phyloP scores from a whole-genome alignment of 1,139 yeast genomes.

The Suhomyces panamericanus region DNA sequence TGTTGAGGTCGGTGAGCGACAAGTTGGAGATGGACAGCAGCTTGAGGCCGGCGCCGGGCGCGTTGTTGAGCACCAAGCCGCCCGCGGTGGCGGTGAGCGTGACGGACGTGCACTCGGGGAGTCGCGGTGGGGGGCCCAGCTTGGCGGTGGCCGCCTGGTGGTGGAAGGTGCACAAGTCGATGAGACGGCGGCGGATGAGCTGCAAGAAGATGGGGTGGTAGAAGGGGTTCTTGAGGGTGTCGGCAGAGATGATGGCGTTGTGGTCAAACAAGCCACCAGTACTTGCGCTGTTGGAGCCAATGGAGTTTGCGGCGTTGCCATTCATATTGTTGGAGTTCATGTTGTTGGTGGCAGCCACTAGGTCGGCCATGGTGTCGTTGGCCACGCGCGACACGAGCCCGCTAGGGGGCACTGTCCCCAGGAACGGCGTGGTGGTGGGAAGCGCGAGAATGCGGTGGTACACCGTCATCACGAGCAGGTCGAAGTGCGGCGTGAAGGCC shows the following conservation, averaged over 20 bases:
- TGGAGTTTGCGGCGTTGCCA: no score
- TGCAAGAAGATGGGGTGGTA: slow-evolving; percentile 46
- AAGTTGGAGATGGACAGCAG: slow-evolving; percentile 46
- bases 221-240: slow-evolving; percentile 33
- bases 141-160: slow-evolving; percentile 1
- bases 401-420: slow-evolving; percentile 46
- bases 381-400: slow-evolving; percentile 48
- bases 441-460: slow-evolving; percentile 39
- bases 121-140: slow-evolving; percentile 11
- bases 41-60: slow-evolving; percentile 18
- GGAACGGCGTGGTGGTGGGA: slow-evolving; percentile 51
- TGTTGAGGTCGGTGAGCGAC: slow-evolving; percentile 43
- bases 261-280: slow-evolving; percentile 36
- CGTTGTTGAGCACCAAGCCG: slow-evolving; percentile 17
- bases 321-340: slow-evolving; percentile 9
- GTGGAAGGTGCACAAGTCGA: slow-evolving; percentile 39
- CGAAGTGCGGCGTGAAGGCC: slow-evolving; percentile 39
- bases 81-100: slow-evolving; percentile 18
- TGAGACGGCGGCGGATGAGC: slow-evolving; percentile 42
- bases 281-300: no score
- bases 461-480: slow-evolving; percentile 37
- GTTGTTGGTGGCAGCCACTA: slow-evolving; percentile 23
- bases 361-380: slow-evolving; percentile 38
- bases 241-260: slow-evolving; percentile 35
- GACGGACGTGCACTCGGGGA: slow-evolving; percentile 33